Base-by-base conservation (phyloP, 139 green algal species). In the Chlorella sp. region DNA sequence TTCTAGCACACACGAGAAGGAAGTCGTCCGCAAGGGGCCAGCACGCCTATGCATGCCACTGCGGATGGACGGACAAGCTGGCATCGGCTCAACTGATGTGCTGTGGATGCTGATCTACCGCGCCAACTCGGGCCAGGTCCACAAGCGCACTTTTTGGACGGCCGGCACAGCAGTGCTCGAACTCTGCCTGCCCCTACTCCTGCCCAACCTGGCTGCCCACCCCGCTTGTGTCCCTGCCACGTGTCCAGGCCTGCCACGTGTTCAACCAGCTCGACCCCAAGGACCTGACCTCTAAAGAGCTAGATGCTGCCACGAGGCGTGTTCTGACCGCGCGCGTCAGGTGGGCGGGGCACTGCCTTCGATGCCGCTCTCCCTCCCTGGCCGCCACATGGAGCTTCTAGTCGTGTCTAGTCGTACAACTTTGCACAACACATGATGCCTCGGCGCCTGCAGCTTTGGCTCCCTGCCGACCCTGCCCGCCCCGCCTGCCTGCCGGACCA, bases 271-370 rank as follows among this genome's bases (percentile, higher is more conserved):
- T 84, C 3, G 0, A 26, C 37, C 11, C 37, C 0, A 37, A 37
- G 11, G 40, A 84, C 16, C 24, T 84, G 24, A 60, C 32, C 19
- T 2, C 19, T 0, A 5, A 2, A 7, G 79, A 39, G 79, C 40
- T 84, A 40, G 79, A 84, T 26, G 26, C 61, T 28, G 79, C 79
- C 3, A 14, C 40, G 0, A 42, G 79, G 11, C 40, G 79, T 14
- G 79, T 84, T 40, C 79, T 84, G 28, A n/a, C 24, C 24, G 79
- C 79, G 0, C 79, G 79, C 53, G 79, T 84, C 79, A 84, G 79
- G 40, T 84, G 22, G 22, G 64, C 11, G 64, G 5, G 64, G 64
- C 11, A 0, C 2, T 21, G n/a, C 73, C n/a, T 22, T n/a, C n/a
- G 24, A 73, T 30, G 24, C 24, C 64, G 64, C 64, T 73, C 2